Conservation (phyloP, 1,284 basidiomycete genomes). For the Malassezia dermatis region DNA sequence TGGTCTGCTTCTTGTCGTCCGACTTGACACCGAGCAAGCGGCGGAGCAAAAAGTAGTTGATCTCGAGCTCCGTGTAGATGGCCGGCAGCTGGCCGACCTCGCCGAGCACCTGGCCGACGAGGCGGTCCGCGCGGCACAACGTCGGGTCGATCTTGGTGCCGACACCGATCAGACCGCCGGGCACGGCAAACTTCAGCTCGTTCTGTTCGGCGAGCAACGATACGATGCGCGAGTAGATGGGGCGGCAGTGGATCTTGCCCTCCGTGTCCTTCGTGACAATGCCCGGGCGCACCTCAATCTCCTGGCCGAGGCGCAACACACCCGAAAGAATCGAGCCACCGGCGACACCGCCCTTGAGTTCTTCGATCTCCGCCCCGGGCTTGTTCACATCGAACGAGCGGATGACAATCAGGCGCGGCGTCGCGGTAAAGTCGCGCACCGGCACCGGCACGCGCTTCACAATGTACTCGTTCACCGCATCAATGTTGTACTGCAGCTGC, state of each 20-base stretch:
- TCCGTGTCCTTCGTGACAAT: conserved; percentile 90
- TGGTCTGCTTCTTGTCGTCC: conserved; percentile 96
- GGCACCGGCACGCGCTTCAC: conserved; percentile 93
- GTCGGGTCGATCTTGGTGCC: conserved; percentile 94
- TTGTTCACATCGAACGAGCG: conserved; percentile 99
- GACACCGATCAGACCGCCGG: conserved; percentile 94
- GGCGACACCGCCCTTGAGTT: conserved; percentile 93
- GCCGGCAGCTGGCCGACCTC: conserved; percentile 84
- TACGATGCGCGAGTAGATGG: conserved; percentile 83
- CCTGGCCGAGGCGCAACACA: conserved; percentile 76
- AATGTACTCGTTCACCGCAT: conserved; percentile 98
- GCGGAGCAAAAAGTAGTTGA: conserved; percentile 57
- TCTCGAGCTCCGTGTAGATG: conserved; percentile 84
- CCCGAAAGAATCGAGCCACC: conserved; percentile 91
- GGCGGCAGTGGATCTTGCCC: conserved; percentile 81
- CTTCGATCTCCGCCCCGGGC: conserved; percentile 90
- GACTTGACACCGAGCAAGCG: conserved; percentile 93
- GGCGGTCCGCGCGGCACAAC: conserved; percentile 85
- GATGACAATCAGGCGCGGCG: conserved; percentile 90
- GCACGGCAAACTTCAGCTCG: conserved; percentile 84
- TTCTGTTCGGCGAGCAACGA: conserved; percentile 90
- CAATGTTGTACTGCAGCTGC: conserved; percentile 97
- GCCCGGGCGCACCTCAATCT: conserved; percentile 93
- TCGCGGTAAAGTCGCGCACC: conserved; percentile 77
- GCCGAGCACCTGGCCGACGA: conserved; percentile 91